These are phyloP conservation scores for Colletotrichum shisoi DNA, from an alignment of 2,329 filamentous ascomycete species.

Conservation along the genomic window DNA sequence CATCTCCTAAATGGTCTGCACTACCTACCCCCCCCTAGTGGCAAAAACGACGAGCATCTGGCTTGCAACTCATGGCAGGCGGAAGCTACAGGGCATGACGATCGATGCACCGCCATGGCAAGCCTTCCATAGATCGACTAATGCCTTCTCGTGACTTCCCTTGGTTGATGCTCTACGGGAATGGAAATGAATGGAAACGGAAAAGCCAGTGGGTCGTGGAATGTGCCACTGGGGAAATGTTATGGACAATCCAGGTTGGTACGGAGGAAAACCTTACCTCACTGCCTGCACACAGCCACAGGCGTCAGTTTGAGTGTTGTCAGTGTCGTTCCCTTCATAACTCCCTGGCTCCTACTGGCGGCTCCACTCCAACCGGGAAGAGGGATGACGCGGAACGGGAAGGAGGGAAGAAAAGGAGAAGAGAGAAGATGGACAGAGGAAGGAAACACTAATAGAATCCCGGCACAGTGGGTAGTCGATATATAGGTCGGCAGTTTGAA, in stretches of 20 bases:
- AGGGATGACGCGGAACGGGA: conserved; percentile 15
- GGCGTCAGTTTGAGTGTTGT: neutral
- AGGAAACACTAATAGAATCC: conserved; percentile 1
- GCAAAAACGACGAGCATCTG: neutral
- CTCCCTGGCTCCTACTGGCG: conserved; percentile 10
- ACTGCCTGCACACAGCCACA: neutral
- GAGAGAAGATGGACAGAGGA: neutral
- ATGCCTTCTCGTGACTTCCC: neutral
- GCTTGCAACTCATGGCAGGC: neutral
- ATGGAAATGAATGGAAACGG: conserved; percentile 2
- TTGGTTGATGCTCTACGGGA: conserved; percentile 1
- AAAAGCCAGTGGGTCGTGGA: conserved; percentile 3
- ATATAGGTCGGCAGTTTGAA: neutral
- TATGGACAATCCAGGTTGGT: neutral
- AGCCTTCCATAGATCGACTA: neutral
- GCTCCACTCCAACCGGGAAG: conserved; percentile 2
- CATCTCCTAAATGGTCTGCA: neutral
- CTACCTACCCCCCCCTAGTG: too few relatives aligned
- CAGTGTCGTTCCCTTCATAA: conserved; percentile 11
- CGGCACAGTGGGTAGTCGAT: neutral
- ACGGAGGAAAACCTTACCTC: neutral
- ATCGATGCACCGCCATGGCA: neutral
- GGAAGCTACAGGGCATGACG: neutral
- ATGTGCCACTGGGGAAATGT: conserved; percentile 20
- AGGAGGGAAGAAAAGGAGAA: conserved; percentile 3